Base-by-base conservation (phyloP, 225 moss, liverwort and hornwort species). In the Asterella californica region DNA sequence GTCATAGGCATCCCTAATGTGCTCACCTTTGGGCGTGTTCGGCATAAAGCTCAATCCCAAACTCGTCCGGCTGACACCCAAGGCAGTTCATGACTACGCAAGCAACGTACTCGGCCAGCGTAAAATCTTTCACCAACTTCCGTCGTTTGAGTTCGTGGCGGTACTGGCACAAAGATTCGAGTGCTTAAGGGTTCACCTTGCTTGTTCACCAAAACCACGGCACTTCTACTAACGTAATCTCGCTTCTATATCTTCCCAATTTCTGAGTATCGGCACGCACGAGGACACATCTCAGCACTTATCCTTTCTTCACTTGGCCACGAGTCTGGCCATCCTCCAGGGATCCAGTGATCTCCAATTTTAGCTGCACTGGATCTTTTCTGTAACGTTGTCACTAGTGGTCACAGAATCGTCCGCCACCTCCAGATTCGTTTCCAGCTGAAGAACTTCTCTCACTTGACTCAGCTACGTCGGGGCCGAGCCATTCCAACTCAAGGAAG, bases 291-390 rank as follows among this genome's bases (percentile, higher is more conserved):
- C 80, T 92, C 34, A 94, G 92, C 60, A 94, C 94, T 76, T 94
- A 92, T 34, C 94, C 94, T 85, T 92, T 94, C 90, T 94, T 94
- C 15, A 94, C 92, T 78, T 94, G 92, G 52, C 94, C 92, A n/a
- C 94, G 92, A 69, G 94, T 92, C 24, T 88, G 88, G n/a, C 91
- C 94, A 30, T 92, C 94, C 86, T 94, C 92, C 72, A 94, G 92
- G 22, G 94, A 94, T 37, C 92, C 92, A 82, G 92, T 94, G 48
- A 94, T 91, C 94, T 29, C 94, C 94, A 27, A 94, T 87, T 83
- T 90, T 85, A 29, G 92, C 94, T 61, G 91, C 90, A 81, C 90
- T 92, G 30, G 89, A 92, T 6, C 92, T 92, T 34, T 92, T 90
- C 82, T 89, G 74, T 92, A 92, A 72, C 94, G 92, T 48, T 90